Base-by-base conservation (phyloP, 306 rosid genomes). In the Argentina anserina region DNA sequence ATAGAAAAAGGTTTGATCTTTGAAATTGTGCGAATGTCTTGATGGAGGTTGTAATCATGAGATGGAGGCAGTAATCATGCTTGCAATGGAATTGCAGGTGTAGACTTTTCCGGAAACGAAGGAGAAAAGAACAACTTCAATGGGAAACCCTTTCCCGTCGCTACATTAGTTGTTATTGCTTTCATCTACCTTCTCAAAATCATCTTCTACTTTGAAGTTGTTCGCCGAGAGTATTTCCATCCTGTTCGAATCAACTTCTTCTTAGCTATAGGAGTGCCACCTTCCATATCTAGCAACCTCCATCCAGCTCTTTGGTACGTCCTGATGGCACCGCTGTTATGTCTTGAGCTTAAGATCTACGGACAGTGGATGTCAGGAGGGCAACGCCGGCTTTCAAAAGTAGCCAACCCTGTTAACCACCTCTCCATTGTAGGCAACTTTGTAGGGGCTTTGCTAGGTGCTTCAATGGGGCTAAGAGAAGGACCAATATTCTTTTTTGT, bases 301-400 rank as follows among this genome's bases (percentile, higher is more conserved):
- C 92, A 42, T 58, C 86, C 72, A 2, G 58, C 76, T 21, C 84
- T 89, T 62, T 93, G 98, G 98, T 93, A 93, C 81, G 25, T 89
- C 78, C 85, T 93, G 28, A 93, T 93, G 98, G 1, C 64, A 7
- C 98, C 98, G 23, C 60, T 93, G 21, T 70, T 93, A 10, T 79
- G 78, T 31, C 97, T 93, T 20, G 97, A 90, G 84, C 89, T 93
- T 31, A 93, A 93, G 87, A 87, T 93, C 34, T 93, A 93, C 56
- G 98, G 98, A 79, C 98, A 93, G 56, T 93, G 98, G 98, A 93
- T 93, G 98, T 93, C 97, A 7, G 97, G 97, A 23, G 97, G 97
- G 6, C 96, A 85, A 58, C 81, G 93, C 70, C 82, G 98, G 79
- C 90, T 93, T 12, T 93, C 97, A 21, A 89, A 83, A 63, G 98